Evolutionary conservation across 2,329 filamentous ascomycete species (phyloP).

Genomic region (Cephalotrichum gorgonifer): DNA sequence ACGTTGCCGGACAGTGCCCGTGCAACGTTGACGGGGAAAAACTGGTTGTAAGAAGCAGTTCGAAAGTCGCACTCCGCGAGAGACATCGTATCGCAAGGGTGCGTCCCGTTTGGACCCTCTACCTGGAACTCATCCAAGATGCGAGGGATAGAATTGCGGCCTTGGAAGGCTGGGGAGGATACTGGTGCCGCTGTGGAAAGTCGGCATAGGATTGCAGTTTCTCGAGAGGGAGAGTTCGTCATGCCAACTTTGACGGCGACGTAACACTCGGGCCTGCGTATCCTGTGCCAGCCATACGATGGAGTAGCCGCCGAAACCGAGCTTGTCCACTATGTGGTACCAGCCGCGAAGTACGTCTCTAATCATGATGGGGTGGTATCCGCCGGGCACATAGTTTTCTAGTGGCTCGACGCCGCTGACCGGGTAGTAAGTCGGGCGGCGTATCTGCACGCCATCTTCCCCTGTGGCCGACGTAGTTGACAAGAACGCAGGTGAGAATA

Average conservation of each 20-base stretch:
- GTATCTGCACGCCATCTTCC: neutral
- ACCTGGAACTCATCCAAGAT: slow-evolving; percentile 17
- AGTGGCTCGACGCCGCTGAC: neutral
- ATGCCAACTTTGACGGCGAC: slow-evolving; percentile 8
- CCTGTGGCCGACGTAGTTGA: neutral
- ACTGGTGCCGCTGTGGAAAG: neutral
- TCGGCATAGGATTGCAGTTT: neutral
- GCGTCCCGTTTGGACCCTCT: slow-evolving; percentile 16
- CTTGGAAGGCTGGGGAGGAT: neutral
- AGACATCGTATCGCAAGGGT: slow-evolving; percentile 15
- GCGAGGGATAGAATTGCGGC: neutral
- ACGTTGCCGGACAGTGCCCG: slow-evolving; percentile 12
- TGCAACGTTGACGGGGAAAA: slow-evolving; percentile 15
- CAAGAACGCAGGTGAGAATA: neutral
- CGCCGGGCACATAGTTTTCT: slow-evolving; percentile 13
- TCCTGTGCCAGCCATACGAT: slow-evolving; percentile 26
- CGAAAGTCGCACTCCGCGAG: slow-evolving; percentile 16
- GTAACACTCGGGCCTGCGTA: slow-evolving; percentile 3
- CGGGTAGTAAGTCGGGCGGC: neutral
- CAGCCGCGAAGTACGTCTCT: slow-evolving; percentile 20
- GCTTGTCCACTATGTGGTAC: slow-evolving; percentile 25
- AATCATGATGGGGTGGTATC: slow-evolving; percentile 21
- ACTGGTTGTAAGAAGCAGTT: slow-evolving; percentile 15
- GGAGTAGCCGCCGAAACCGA: slow-evolving; percentile 25
- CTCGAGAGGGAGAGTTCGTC: neutral